Evolutionary conservation across 176 grass and related monocot genomes (phyloP), one percentile per base, ranked within the genome.

Genomic region (Raddia guianensis): DNA sequence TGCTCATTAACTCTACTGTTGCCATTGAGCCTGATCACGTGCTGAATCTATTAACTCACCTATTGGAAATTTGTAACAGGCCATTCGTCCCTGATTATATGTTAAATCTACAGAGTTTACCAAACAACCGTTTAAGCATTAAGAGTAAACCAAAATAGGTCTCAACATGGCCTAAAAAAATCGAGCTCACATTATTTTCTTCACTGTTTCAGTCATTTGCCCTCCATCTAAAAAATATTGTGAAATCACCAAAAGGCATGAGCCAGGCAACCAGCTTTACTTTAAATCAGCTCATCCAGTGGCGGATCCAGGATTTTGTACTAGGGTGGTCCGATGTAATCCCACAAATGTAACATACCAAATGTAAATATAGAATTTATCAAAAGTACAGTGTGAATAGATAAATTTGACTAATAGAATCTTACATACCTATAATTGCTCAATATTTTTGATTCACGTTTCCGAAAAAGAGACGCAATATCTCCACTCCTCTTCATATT

Each of bases 201-300:
- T 9, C 59, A 54, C 10, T 8, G 16, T 68, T 68, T 68, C 63
- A 21, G 18, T 55, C 12, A 53, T 51, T 68, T 46, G 11, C 7
- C 4, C 3, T 10, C 27, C 0, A 13, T 10, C 1, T 10, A 16
- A 64, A 12, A 34, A 64, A 7, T 65, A 8, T 16, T 11, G n/a
- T 70, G 21, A 32, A 70, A 81, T 12, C 53, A 84, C 61, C 33
- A 4, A 51, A 11, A 51, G 47, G n/a, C 40, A 46, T 65, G 57
- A 6, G 15, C 43, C 46, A 19, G 45, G 33, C 37, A 55, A 68
- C 3, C 72, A 71, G 66, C 70, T 70, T 27, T 27, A 0, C 27
- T 27, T 27, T 27, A n/a, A n/a, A n/a, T n/a, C n/a, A n/a, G n/a
- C n/a, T n/a, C n/a, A n/a, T n/a, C n/a, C n/a, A n/a, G n/a, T n/a